Conservation (phyloP, 2,329 filamentous ascomycete species). For the Polychaeton citri region DNA sequence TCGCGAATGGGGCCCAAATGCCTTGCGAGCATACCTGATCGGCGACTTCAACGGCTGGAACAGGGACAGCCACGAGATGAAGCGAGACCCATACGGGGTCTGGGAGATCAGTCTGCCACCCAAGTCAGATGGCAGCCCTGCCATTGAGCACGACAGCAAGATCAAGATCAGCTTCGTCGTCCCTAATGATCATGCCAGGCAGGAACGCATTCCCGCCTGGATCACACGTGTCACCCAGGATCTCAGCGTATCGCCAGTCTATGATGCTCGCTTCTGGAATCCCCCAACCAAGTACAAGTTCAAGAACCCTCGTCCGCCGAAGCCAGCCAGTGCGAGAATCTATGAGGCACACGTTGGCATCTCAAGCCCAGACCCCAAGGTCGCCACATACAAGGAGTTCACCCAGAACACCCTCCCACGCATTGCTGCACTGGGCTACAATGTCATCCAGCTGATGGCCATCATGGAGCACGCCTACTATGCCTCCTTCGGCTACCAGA, state of each 20-base stretch:
- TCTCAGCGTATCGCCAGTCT: slow-evolving; percentile 73
- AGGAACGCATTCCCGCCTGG: slow-evolving; percentile 88
- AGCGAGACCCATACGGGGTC: slow-evolving; percentile 68
- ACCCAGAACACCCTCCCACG: slow-evolving; percentile 82
- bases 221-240: slow-evolving; percentile 97
- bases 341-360: slow-evolving; percentile 99
- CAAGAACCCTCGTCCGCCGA: slow-evolving; percentile 69
- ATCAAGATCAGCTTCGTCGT: slow-evolving; percentile 80
- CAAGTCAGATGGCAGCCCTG: slow-evolving; percentile 57
- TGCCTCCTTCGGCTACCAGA: slow-evolving; percentile 95
- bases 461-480: slow-evolving; percentile 99
- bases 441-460: slow-evolving; percentile 96
- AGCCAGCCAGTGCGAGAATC: slow-evolving; percentile 74
- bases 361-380: slow-evolving; percentile 75
- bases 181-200: slow-evolving; percentile 58
- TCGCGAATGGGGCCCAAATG: slow-evolving; percentile 93
- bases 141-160: slow-evolving; percentile 87
- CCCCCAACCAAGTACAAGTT: slow-evolving; percentile 78
- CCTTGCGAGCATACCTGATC: slow-evolving; percentile 67
- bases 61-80: slow-evolving; percentile 71
- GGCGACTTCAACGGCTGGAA: slow-evolving; percentile 97
- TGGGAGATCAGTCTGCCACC: slow-evolving; percentile 74
- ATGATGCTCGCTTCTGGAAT: slow-evolving; percentile 96
- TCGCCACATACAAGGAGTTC: slow-evolving; percentile 96
- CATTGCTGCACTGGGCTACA: slow-evolving; percentile 85